Evolutionary conservation across 140 eudicot genomes (phyloP).

Genomic region (Senecio squalidus): DNA sequence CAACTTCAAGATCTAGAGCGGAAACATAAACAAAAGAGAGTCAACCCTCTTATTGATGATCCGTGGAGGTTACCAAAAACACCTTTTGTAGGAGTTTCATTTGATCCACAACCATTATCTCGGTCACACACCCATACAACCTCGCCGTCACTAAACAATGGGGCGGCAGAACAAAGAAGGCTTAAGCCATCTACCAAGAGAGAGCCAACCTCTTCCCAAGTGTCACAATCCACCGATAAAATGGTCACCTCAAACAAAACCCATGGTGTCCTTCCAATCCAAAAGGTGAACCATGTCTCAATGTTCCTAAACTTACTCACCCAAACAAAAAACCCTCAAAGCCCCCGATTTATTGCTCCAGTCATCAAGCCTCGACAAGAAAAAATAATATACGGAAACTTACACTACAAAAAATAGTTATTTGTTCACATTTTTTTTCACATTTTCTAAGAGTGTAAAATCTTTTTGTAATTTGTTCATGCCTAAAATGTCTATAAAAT

Average conservation of each 20-base stretch:
- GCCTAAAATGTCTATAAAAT: too few species aligned
- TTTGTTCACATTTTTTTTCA: too few species aligned
- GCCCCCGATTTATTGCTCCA: too few species aligned
- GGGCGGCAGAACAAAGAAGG: background rate
- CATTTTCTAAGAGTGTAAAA: too few species aligned
- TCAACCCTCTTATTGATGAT: too few species aligned
- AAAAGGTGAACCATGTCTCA: background rate
- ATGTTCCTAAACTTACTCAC: background rate
- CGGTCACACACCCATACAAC: background rate
- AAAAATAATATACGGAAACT: too few species aligned
- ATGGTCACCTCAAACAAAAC: background rate
- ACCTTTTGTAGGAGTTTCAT: background rate
- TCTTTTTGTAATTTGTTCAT: too few species aligned
- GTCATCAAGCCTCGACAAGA: too few species aligned
- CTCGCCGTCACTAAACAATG: background rate
- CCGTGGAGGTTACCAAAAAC: too few species aligned
- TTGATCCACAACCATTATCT: background rate
- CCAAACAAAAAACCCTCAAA: too few species aligned
- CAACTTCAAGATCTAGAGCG: background rate
- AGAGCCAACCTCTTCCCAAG: background rate
- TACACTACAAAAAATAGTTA: too few species aligned
- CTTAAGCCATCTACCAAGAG: background rate
- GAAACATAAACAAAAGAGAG: too few species aligned
- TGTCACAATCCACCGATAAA: background rate
- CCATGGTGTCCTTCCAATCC: background rate